Percentiles rank a stretch among this genome's conserved stretches.
These are phyloP conservation scores for Alectoria sarmentosa DNA, from an alignment of 495 filamentous ascomycete species.

Conservation along the genomic window DNA sequence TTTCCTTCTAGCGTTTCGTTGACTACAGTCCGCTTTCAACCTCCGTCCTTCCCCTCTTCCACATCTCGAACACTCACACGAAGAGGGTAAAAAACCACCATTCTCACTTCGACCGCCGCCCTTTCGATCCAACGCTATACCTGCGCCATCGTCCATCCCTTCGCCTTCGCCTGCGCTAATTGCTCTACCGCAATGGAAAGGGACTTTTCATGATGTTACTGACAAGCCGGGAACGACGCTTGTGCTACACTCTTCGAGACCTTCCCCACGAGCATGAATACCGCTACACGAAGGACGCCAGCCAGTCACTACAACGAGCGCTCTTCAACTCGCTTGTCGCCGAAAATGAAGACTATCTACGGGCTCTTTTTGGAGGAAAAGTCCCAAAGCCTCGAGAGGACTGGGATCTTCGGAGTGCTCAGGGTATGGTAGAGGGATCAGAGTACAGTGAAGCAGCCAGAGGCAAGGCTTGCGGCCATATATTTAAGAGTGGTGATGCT, in stretches of 20 bases:
- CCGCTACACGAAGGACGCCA: constrained; percentile 64
- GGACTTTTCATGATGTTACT: constrained; percentile 17
- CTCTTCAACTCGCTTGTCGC: constrained; percentile 82
- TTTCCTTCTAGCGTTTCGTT: not conserved
- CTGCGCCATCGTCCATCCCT: not conserved
- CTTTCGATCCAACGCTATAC: not conserved
- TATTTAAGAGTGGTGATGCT: constrained; percentile 86
- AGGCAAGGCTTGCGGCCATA: constrained; percentile 95
- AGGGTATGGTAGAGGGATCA: constrained; percentile 86
- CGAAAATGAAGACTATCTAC: constrained; percentile 62
- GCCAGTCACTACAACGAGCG: constrained; percentile 59
- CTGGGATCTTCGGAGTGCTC: constrained; percentile 75
- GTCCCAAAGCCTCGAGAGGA: constrained; percentile 43
- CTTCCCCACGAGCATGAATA: constrained; percentile 61
- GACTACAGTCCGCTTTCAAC: not conserved
- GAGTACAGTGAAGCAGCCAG: constrained; percentile 91
- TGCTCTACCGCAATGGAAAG: constrained; percentile 5
- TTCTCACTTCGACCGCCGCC: not conserved
- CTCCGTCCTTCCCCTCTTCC: not conserved
- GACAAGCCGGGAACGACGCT: constrained; percentile 52
- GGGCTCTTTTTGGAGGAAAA: constrained; percentile 74
- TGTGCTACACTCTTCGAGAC: constrained; percentile 66
- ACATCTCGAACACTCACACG: not conserved
- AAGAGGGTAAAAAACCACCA: not conserved
- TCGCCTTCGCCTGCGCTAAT: not conserved